Evolutionary conservation across 2,329 filamentous ascomycete genomes (phyloP), one percentile per base, ranked within the genome.

Genomic region (Aphanocladium album): DNA sequence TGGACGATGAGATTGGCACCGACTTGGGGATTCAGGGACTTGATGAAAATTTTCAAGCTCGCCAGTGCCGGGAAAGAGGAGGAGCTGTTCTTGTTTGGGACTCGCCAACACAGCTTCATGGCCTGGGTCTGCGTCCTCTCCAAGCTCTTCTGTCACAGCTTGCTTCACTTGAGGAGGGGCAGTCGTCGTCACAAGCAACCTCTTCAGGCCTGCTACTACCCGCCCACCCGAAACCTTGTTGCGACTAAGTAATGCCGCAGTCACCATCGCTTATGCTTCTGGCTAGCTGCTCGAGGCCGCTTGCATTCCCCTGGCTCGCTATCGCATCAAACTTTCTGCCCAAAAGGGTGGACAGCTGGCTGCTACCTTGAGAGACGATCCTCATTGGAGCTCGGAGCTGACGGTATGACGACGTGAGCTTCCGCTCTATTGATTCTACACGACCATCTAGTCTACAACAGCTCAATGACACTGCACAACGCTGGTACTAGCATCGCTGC

Each of bases 221-320:
- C 41, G 41, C 53, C 53, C 52, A 25, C 37, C 55, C 45, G 55
- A 57, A 57, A 57, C 54, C 21, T 19, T 57, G 43, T 39, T 49
- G 19, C 55, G 23, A 50, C 55, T n/a, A 8, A 25, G n/a, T n/a
- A n/a, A n/a, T 12, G 8, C 7, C 9, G 41, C 27, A 17, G 25
- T 16, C 55, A 47, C 17, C 9, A 43, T 33, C 11, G 45, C 23
- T 27, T 19, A 50, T 50, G 35, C 55, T 41, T 30, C 14, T 55
- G 35, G 19, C 43, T 39, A 41, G 45, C 55, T 19, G 19, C 21
- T 57, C 19, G 33, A 33, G 25, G 8, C 33, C 45, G 55, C 21
- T 39, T 50, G 55, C 46, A 30, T 49, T 33, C 41, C 21, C 33
- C 16, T n/a, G 46, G 25, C 23, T 30, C 37, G n/a, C 51, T 21